phyloP scores from a whole-genome alignment of 352 stramenopile species.

The Globisporangium cystogenes region DNA sequence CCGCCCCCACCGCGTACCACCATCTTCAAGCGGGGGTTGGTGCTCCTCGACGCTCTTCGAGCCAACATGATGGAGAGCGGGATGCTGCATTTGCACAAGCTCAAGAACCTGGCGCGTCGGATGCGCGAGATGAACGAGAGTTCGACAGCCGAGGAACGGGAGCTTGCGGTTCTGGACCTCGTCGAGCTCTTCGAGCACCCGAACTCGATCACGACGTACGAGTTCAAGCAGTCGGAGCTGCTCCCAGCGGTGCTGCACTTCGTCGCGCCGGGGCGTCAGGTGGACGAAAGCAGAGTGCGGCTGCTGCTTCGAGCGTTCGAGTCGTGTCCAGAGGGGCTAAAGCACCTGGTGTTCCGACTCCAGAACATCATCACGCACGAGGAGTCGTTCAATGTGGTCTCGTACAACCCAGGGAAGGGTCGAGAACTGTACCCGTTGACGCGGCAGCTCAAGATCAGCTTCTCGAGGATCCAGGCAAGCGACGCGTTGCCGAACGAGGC shows the following conservation, averaged over 20 bases:
- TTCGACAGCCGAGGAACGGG: constrained; percentile 23
- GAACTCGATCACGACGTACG: constrained; percentile 76
- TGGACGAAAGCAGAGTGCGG: constrained; percentile 27
- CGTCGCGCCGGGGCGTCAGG: constrained; percentile 25
- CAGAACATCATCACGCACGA: constrained; percentile 77
- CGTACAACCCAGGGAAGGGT: constrained; percentile 57
- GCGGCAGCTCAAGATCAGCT: constrained; percentile 56
- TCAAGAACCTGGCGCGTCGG: constrained; percentile 63
- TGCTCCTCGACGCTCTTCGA: constrained; percentile 48
- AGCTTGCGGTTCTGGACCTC: constrained; percentile 62
- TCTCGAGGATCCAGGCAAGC: constrained; percentile 7
- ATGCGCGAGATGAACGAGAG: constrained; percentile 33
- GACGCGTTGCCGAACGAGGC: background rate
- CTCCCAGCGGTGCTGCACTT: constrained; percentile 59
- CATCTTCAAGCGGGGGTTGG: constrained; percentile 48
- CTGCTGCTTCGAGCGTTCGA: constrained; percentile 42
- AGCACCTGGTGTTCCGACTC: constrained; percentile 50
- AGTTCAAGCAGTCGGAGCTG: constrained; percentile 80
- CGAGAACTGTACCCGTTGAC: constrained; percentile 75
- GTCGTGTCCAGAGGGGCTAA: constrained; percentile 37
- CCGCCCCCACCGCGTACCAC: constrained; percentile 17
- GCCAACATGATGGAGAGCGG: constrained; percentile 70
- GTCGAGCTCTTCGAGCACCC: constrained; percentile 72
- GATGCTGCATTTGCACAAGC: constrained; percentile 69
- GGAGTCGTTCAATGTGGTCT: constrained; percentile 56